Percentiles rank a stretch among this genome's conserved stretches.
These are phyloP conservation scores for Auxenochlorella protothecoides DNA, from an alignment of 139 green algal genomes.

Conservation along the genomic window DNA sequence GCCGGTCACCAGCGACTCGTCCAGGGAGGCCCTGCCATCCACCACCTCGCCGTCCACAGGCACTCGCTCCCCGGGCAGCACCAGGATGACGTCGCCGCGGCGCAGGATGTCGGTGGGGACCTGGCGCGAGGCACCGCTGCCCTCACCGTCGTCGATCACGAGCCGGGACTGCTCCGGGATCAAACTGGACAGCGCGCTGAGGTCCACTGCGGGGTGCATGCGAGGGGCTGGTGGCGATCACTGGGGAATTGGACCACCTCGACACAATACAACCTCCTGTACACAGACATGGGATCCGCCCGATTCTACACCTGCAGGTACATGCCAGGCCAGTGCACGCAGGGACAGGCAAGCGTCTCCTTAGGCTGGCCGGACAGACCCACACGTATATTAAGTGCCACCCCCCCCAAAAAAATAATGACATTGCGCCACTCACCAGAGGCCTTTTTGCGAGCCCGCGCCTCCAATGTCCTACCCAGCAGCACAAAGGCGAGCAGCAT, in stretches of 20 bases:
- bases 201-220: conserved; percentile 32
- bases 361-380: too few species aligned
- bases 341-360: too few species aligned
- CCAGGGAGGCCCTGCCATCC: conserved; percentile 45
- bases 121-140: neutral
- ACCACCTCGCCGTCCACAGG: conserved; percentile 81
- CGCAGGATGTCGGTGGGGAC: conserved; percentile 40
- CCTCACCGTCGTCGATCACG: conserved; percentile 44
- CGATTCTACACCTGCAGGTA: too few species aligned
- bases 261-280: too few species aligned
- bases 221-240: neutral
- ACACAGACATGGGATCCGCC: too few species aligned
- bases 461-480: conserved; percentile 72
- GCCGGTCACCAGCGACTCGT: conserved; percentile 84
- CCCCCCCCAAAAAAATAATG: neutral
- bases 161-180: conserved; percentile 58
- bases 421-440: conserved; percentile 9
- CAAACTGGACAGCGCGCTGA: conserved; percentile 55
- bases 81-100: conserved; percentile 44
- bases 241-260: neutral
- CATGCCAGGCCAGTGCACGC: too few species aligned
- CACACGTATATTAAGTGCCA: neutral
- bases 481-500: conserved; percentile 96
- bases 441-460: conserved; percentile 39
- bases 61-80: conserved; percentile 82